These are phyloP conservation scores for Primulina eburnea DNA, from an alignment of 257 asterid species.

Conservation along the genomic window DNA sequence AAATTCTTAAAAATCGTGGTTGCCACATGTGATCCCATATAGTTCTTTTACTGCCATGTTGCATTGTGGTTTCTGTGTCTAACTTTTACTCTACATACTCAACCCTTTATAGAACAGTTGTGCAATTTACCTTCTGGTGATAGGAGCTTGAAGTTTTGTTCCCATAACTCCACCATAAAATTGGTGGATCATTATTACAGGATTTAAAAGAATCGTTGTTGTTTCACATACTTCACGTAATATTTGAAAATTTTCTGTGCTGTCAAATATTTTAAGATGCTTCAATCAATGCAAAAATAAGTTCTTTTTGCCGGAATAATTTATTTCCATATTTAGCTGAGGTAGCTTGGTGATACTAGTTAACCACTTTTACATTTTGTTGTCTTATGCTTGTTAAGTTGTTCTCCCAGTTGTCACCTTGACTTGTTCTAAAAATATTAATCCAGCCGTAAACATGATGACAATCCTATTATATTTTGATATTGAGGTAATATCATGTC, in stretches of 20 bases:
- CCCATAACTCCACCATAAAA: background rate
- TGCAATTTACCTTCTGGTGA: background rate
- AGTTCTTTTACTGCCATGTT: slow-evolving; percentile 1
- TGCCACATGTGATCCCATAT: background rate
- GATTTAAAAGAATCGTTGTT: background rate
- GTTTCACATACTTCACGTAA: background rate
- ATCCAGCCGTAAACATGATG: background rate
- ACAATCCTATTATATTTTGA: background rate
- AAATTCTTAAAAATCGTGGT: background rate
- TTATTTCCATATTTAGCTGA: background rate
- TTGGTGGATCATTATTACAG: background rate
- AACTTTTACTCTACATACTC: background rate
- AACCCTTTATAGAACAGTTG: background rate
- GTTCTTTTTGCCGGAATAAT: background rate
- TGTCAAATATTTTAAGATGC: background rate
- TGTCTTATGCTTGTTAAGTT: background rate
- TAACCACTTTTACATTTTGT: background rate
- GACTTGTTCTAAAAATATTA: background rate
- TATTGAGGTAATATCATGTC: background rate
- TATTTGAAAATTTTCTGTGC: background rate
- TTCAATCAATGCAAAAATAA: background rate
- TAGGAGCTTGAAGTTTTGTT: background rate
- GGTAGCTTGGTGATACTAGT: background rate
- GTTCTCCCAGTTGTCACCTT: background rate
- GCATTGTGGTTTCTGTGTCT: background rate